A percentile compares a stretch with the other conserved stretches of the same genome.
phyloP scores from a whole-genome alignment of 768 basidiomycete species.

The Termitomyces sp. region DNA sequence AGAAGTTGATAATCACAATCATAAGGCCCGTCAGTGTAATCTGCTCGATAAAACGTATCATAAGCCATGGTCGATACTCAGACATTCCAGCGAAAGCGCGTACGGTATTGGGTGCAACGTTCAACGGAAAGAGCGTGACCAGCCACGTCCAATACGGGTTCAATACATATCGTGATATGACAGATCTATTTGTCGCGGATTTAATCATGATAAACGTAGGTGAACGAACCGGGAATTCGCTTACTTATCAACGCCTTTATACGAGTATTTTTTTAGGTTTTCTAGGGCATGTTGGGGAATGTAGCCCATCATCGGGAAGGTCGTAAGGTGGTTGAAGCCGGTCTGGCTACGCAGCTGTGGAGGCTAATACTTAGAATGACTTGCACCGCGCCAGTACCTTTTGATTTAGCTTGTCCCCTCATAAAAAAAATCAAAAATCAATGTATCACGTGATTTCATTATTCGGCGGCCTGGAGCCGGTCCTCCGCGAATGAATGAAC shows the following conservation, averaged over 20 bases:
- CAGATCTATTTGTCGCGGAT: conserved; percentile 42
- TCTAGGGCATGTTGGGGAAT: conserved; percentile 62
- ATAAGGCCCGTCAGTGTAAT: conserved; percentile 84
- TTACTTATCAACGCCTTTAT: conserved; percentile 79
- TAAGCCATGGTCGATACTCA: background rate
- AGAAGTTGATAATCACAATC: conserved; percentile 80
- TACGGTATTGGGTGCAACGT: conserved; percentile 87
- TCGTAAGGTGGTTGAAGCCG: background rate
- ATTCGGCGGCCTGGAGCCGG: too few species aligned
- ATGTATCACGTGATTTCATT: too few species aligned
- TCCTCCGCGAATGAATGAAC: too few species aligned
- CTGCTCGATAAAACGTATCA: conserved; percentile 30
- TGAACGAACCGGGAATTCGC: conserved; percentile 13
- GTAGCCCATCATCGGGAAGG: conserved; percentile 40
- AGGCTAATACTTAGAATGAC: background rate
- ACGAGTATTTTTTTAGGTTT: conserved; percentile 73
- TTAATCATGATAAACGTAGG: conserved; percentile 3
- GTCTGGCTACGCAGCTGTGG: background rate
- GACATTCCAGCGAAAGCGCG: conserved; percentile 19
- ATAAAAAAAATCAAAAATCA: too few species aligned
- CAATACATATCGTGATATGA: conserved; percentile 70
- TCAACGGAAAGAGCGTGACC: conserved; percentile 80
- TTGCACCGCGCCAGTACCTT: background rate
- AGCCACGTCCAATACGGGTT: conserved; percentile 91
- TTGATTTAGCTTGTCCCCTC: too few species aligned